Conservation (phyloP, 495 filamentous ascomycete species). For the Hyaloscypha variabilis region DNA sequence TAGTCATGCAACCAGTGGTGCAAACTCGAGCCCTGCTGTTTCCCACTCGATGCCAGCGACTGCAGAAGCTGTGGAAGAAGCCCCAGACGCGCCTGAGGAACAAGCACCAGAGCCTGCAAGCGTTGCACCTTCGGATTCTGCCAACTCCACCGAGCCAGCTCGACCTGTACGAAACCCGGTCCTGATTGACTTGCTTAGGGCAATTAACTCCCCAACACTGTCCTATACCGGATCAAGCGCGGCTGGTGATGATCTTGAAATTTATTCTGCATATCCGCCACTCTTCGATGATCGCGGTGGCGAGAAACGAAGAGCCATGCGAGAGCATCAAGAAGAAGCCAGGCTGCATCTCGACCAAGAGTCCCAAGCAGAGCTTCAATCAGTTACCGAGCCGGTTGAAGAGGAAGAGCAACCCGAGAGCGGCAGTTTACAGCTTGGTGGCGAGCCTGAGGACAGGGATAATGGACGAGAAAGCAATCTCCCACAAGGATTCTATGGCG, state of each 20-base stretch:
- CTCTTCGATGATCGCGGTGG: slow-evolving; percentile 82
- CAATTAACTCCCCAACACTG: slow-evolving; percentile 23
- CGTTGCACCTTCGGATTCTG: slow-evolving; percentile 27
- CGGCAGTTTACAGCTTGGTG: slow-evolving; percentile 86
- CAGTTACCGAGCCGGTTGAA: slow-evolving; percentile 37
- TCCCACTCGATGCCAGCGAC: slow-evolving; percentile 60
- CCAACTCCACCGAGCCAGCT: slow-evolving; percentile 34
- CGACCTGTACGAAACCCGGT: slow-evolving; percentile 27
- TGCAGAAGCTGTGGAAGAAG: slow-evolving; percentile 32
- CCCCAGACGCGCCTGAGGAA: slow-evolving; percentile 40
- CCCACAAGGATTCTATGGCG: slow-evolving; percentile 48
- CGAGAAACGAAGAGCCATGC: slow-evolving; percentile 70
- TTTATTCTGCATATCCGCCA: slow-evolving; percentile 50
- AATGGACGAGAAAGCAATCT: slow-evolving; percentile 48
- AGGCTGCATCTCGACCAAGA: slow-evolving; percentile 64
- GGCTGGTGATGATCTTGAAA: background rate
- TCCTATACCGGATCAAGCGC: slow-evolving; percentile 9
- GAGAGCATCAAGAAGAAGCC: slow-evolving; percentile 69
- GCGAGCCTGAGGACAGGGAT: slow-evolving; percentile 82
- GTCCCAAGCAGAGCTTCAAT: slow-evolving; percentile 44
- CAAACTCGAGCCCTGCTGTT: slow-evolving; percentile 78
- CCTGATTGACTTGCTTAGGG: slow-evolving; percentile 23
- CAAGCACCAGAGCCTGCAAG: slow-evolving; percentile 20
- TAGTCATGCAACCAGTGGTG: slow-evolving; percentile 77
- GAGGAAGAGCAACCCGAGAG: slow-evolving; percentile 68